Percentiles rank a stretch among this genome's conserved stretches.
Evolutionary conservation across 139 green algal genomes (phyloP).

Genomic region (Auxenochlorella pyrenoidosa): DNA sequence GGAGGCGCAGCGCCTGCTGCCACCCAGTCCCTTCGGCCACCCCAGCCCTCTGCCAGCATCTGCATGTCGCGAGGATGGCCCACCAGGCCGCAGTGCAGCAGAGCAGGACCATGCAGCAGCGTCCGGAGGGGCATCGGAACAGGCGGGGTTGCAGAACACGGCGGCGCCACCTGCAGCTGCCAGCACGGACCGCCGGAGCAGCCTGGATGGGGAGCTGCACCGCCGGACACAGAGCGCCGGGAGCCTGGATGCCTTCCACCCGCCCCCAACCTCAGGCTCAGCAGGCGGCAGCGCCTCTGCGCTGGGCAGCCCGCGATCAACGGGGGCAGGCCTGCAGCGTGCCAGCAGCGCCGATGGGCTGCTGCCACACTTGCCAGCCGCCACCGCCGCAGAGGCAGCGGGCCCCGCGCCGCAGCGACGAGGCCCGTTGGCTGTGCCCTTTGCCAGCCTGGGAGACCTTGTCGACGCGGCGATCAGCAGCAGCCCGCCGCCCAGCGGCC

Average conservation of each 20-base stretch:
- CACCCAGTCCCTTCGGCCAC: slow-evolving; percentile 3
- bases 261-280: not conserved
- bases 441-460: not conserved
- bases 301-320: not conserved
- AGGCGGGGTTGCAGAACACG: not conserved
- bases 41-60: not conserved
- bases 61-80: not conserved
- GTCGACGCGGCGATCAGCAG: not conserved
- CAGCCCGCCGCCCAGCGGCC: not conserved
- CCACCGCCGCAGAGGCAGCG: not conserved
- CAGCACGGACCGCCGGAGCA: not conserved
- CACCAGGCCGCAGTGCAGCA: not conserved
- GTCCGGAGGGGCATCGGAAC: not conserved
- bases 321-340: not conserved
- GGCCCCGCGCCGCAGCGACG: too few relatives aligned
- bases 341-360: not conserved
- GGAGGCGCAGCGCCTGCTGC: not conserved
- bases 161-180: not conserved
- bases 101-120: not conserved
- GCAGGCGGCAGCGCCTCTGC: not conserved
- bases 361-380: too few relatives aligned
- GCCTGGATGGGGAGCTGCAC: not conserved
- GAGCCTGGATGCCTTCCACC: not conserved
- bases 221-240: not conserved
- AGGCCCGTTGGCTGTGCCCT: not conserved